A percentile compares a stretch with the other conserved stretches of the same genome.
phyloP scores from a whole-genome alignment of 305 asterid genomes.

The Fraxinus angustifolia region DNA sequence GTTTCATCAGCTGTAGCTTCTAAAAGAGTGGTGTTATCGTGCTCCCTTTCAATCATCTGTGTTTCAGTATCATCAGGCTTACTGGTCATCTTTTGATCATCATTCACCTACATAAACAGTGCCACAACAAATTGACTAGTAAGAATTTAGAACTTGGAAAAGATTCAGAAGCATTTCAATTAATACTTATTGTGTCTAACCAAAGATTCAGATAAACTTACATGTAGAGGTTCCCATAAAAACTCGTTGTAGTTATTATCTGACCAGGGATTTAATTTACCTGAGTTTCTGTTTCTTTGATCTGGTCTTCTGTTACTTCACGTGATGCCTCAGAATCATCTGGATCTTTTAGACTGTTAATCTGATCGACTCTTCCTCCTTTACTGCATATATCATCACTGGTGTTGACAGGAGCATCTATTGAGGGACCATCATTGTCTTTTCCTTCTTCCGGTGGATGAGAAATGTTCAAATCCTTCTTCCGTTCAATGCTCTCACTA shows the following conservation, averaged over 20 bases:
- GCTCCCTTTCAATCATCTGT: conserved; percentile 9
- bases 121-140: background rate
- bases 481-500: background rate
- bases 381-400: background rate
- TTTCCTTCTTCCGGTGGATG: conserved; percentile 7
- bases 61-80: conserved; percentile 20
- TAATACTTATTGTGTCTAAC: background rate
- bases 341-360: background rate
- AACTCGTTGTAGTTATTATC: background rate
- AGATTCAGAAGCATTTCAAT: background rate
- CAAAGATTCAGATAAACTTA: background rate
- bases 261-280: conserved; percentile 17
- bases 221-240: background rate
- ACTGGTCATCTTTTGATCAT: conserved; percentile 7
- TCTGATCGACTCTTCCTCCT: background rate
- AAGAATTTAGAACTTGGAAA: background rate
- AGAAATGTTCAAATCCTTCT: background rate
- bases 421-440: background rate
- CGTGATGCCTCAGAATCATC: conserved; percentile 16
- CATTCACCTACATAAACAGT: conserved; percentile 12
- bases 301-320: conserved; percentile 17
- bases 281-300: conserved; percentile 22
- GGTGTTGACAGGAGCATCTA: conserved; percentile 17
- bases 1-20: conserved; percentile 22
- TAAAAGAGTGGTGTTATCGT: conserved; percentile 1